These are phyloP conservation scores for Sanghuangporus baumii DNA, from an alignment of 1,284 basidiomycete species.

Conservation along the genomic window DNA sequence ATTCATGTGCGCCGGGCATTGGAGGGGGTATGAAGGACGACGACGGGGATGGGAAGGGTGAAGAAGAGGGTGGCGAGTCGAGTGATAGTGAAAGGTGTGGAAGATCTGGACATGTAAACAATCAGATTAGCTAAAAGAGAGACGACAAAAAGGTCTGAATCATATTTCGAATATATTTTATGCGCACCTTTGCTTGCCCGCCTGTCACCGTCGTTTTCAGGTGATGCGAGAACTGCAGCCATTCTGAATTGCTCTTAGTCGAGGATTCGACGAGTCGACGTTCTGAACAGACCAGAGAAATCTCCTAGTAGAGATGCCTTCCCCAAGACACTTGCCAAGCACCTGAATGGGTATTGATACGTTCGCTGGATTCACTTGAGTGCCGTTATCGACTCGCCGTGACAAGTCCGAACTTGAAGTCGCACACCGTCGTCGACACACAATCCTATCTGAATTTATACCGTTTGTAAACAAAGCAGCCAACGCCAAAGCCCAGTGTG, in stretches of 20 bases:
- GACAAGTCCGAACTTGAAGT: background rate
- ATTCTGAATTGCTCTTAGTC: background rate
- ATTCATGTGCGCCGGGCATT: constrained; percentile 13
- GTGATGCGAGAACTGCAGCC: constrained; percentile 11
- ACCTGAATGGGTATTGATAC: no score
- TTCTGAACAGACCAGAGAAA: background rate
- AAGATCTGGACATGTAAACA: background rate
- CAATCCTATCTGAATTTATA: background rate
- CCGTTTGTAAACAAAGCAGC: background rate
- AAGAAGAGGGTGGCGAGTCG: constrained; percentile 47
- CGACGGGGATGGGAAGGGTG: constrained; percentile 55
- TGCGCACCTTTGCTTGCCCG: constrained; percentile 13
- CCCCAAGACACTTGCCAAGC: background rate
- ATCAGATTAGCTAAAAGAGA: background rate
- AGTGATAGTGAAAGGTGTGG: constrained; percentile 33
- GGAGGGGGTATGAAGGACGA: constrained; percentile 42
- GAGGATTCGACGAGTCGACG: background rate
- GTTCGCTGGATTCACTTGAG: no score
- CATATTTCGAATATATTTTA: background rate
- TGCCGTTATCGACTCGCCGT: background rate
- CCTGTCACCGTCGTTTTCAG: constrained; percentile 11
- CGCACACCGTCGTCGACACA: background rate
- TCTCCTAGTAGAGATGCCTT: background rate
- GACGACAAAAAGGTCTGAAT: background rate
- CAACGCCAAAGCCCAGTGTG: background rate